A percentile compares a stretch with the other conserved stretches of the same genome.
These are phyloP conservation scores for Coprinopsis cinerea DNA, from an alignment of 768 basidiomycete species.

Conservation along the genomic window DNA sequence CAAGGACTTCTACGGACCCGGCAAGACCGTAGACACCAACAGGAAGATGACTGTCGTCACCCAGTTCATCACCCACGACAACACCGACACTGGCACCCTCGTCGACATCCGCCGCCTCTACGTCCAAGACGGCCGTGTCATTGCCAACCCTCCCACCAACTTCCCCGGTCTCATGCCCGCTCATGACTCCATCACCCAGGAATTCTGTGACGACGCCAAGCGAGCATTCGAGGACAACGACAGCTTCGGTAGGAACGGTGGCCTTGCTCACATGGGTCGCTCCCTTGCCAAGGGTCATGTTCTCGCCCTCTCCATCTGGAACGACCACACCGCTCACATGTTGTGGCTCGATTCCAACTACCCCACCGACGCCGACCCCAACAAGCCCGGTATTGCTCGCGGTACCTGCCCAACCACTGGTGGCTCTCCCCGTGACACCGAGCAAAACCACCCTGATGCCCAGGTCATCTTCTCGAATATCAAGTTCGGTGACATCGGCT, in stretches of 20 bases:
- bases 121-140: constrained; percentile 47
- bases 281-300: constrained; percentile 42
- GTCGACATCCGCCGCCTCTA: constrained; percentile 50
- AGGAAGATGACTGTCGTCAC: constrained; percentile 51
- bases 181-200: constrained; percentile 40
- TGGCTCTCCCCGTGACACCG: constrained; percentile 36
- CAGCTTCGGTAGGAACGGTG: constrained; percentile 38
- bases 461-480: constrained; percentile 46
- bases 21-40: constrained; percentile 44
- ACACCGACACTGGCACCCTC: constrained; percentile 40
- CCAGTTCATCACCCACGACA: constrained; percentile 46
- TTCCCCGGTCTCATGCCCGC: constrained; percentile 37
- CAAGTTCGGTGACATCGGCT: constrained; percentile 41
- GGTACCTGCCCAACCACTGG: constrained; percentile 40
- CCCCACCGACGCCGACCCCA: constrained; percentile 26
- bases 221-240: constrained; percentile 40
- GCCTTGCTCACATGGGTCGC: constrained; percentile 29
- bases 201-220: constrained; percentile 44
- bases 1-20: constrained; percentile 41
- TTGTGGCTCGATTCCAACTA: constrained; percentile 46
- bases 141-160: constrained; percentile 43
- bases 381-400: constrained; percentile 36
- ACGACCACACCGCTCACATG: constrained; percentile 45
- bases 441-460: constrained; percentile 28
- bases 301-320: constrained; percentile 42